Base-by-base conservation (phyloP, 2,329 filamentous ascomycete genomes). In the Scedosporium minutisporum region DNA sequence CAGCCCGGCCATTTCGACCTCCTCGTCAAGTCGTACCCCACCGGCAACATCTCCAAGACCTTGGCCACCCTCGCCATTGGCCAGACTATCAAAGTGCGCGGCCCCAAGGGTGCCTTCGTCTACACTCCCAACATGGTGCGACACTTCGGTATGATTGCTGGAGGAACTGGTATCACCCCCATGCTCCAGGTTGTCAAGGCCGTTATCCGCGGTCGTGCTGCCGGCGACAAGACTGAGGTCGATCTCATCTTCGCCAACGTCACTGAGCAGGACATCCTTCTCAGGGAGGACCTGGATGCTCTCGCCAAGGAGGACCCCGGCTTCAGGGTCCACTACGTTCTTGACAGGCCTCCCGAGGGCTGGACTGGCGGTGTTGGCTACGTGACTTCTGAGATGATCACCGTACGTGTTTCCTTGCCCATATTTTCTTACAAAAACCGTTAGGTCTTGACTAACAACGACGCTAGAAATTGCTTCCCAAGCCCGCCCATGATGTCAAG, bases 211-310 rank as follows among this genome's bases (percentile, higher is more conserved):
- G 91, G 91, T 71, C 86, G 91, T 68, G 82, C 86, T 62, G 80
- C 86, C 60, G 93, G 88, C 65, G 92, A 96, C 78, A 87, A 80
- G 73, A 99, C 95, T 65, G 82, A 96, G 80, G 86, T 97, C 62
- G 92, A 97, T 73, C 81, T 99, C 66, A 92, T 99, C 76, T 99
- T 97, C 72, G 95, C 95, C 75, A 99, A 99, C 74, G 95, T 99
- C 64, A 93, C 95, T 70, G 79, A 82, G 63, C 89, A 96, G 73
- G 95, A 99, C 72, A 97, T 99, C 66, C 81, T 99, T 69, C 83
- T 99, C 71, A 90, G 88, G 79, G 91, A 97, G 72, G 93, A 97
- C 72, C 82, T 99, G 66, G 93, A 97, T 71, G 76, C 85, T 65
- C 80, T 97, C 63, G 86, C 84, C 55, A 83, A 83, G 66, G 84